Conservation (phyloP, 2,329 filamentous ascomycete genomes). For the Ascochyta viciae-villosae region DNA sequence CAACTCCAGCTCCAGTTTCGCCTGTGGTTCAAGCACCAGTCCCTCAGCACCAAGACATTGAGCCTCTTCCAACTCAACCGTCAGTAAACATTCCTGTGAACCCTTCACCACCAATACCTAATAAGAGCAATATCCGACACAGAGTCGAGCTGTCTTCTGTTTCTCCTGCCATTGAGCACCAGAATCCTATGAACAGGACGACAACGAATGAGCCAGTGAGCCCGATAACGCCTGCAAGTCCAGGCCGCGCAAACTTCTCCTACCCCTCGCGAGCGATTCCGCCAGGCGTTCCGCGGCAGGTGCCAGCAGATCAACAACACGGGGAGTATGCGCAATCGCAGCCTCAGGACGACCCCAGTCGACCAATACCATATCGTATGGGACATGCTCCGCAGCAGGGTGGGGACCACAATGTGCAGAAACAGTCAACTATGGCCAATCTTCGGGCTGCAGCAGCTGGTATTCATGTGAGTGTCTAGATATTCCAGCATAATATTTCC, state of each 20-base stretch:
- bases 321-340: constrained; percentile 9
- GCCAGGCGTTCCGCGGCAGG: constrained; percentile 40
- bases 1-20: constrained; percentile 35
- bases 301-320: constrained; percentile 25
- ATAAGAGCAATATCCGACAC: constrained; percentile 45
- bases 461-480: constrained; percentile 40
- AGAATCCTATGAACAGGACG: constrained; percentile 40
- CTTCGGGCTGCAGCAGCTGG: constrained; percentile 44
- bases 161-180: constrained; percentile 43
- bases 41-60: constrained; percentile 8
- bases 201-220: constrained; percentile 30
- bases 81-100: constrained; percentile 18
- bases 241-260: constrained; percentile 44
- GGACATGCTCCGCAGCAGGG: constrained; percentile 26
- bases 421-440: constrained; percentile 42
- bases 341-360: constrained; percentile 19
- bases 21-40: constrained; percentile 4
- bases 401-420: constrained; percentile 22
- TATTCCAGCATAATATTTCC: neutral
- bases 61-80: constrained; percentile 21
- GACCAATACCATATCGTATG: constrained; percentile 31
- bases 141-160: constrained; percentile 44
- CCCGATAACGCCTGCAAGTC: constrained; percentile 37
- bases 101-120: constrained; percentile 43
- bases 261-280: constrained; percentile 45